Base-by-base conservation (phyloP, 352 stramenopile genomes). In the Globisporangium apiculatum region DNA sequence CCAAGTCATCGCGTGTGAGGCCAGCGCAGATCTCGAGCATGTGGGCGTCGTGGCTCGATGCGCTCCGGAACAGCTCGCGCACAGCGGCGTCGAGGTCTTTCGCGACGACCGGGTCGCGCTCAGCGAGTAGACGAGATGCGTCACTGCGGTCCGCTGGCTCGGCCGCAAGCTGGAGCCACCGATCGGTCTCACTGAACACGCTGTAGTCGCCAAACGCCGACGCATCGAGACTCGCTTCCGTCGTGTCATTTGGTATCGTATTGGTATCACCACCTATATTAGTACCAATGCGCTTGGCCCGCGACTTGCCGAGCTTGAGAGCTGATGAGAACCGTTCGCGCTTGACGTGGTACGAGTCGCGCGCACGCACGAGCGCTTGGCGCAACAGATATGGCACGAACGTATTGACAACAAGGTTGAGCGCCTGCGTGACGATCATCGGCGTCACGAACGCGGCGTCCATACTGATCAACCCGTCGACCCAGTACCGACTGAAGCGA, bases 331-430 rank as follows among this genome's bases (percentile, higher is more conserved):
- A 47, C 9, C 64, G 61, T n/a, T 83, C 73, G 35, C 75, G 75
- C 58, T 75, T 74, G 51, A 84, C 64, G 51, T 82, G 71, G 50
- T 86, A 86, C 53, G 71, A 77, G 51, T 86, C 71, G 7, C 75
- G 59, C 10, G 76, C 73, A 2, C 58, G 59, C 15, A 86, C 66
- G 55, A 86, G 68, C 17, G 71, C 76, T 0, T 67, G 73, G 0
- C 76, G 71, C 24, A 83, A 64, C 36, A 86, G 35, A 47, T 71
- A 83, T 3, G 76, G 76, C 38, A 86, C 73, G 35, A 86, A 86
- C 11, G 76, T 86, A 53, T 84, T 86, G 65, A 84, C 81, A 36
- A 86, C 65, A 35, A 86, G 65, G 48, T 86, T 86, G 55, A 86
- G 70, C 46, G 73, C 76, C 63, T 86, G 76, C 37, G 76, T 86